phyloP scores from a whole-genome alignment of 306 rosid species.

The Vachellia collinsii region DNA sequence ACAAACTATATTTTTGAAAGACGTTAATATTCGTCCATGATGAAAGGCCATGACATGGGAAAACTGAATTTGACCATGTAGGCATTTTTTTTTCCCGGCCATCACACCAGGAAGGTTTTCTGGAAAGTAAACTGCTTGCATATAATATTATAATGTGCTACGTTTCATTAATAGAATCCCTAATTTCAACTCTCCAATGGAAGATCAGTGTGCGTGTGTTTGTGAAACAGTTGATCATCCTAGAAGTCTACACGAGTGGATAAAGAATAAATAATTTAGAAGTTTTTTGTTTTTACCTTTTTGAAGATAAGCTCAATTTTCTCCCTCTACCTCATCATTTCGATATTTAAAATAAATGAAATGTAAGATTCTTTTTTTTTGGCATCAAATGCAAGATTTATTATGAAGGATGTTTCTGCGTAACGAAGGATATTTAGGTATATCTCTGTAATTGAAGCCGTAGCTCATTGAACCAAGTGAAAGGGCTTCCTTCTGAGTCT shows the following conservation, averaged over 20 bases:
- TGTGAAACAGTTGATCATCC: neutral
- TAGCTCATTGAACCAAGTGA: neutral
- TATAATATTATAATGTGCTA: neutral
- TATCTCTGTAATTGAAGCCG: neutral
- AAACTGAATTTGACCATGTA: neutral
- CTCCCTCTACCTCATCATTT: neutral
- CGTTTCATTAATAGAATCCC: neutral
- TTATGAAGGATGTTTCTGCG: too few species aligned
- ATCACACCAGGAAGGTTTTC: neutral
- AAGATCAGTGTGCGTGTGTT: neutral
- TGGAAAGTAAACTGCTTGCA: neutral
- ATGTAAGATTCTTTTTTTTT: neutral
- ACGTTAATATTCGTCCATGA: neutral
- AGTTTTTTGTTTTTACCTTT: neutral
- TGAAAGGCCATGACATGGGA: neutral
- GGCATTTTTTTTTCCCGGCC: neutral
- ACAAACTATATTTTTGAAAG: neutral
- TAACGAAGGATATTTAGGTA: neutral
- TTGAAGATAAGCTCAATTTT: neutral
- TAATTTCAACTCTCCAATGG: neutral
- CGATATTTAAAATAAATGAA: neutral
- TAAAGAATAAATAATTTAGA: neutral
- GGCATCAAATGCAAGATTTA: too few species aligned
- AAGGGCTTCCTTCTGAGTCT: neutral
- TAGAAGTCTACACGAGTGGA: neutral